Evolutionary conservation across 257 asterid species (phyloP).

Genomic region (Coffea eugenioides): DNA sequence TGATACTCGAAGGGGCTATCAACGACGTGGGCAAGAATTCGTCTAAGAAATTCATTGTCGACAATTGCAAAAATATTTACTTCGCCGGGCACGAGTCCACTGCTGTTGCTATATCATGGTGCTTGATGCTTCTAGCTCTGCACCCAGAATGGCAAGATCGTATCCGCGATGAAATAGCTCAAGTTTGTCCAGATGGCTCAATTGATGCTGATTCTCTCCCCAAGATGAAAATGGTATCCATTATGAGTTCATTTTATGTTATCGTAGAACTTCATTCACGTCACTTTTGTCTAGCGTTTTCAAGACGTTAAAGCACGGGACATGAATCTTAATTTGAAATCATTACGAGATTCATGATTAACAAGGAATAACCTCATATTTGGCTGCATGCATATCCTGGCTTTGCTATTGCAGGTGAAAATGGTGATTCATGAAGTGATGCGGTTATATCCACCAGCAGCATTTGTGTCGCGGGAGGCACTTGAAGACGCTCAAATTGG

Average conservation of each 20-base stretch:
- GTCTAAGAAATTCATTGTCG: slow-evolving; percentile 69
- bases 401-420: slow-evolving; percentile 34
- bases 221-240: slow-evolving; percentile 64
- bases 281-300: no score
- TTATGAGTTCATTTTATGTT: no score
- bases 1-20: slow-evolving; percentile 63
- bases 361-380: no score
- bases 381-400: neutral
- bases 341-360: no score
- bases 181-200: slow-evolving; percentile 29
- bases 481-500: slow-evolving; percentile 60
- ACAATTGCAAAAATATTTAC: slow-evolving; percentile 85
- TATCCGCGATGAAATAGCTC: slow-evolving; percentile 51
- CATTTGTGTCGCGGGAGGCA: slow-evolving; percentile 83
- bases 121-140: slow-evolving; percentile 74
- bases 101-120: slow-evolving; percentile 83
- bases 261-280: no score
- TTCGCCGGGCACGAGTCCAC: slow-evolving; percentile 91
- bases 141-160: slow-evolving; percentile 79
- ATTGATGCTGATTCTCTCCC: slow-evolving; percentile 50
- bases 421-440: slow-evolving; percentile 83
- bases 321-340: no score
- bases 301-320: no score
- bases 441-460: slow-evolving; percentile 81
- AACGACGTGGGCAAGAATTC: slow-evolving; percentile 46